phyloP scores from a whole-genome alignment of 495 filamentous ascomycete genomes.

The Niebla homalea region DNA sequence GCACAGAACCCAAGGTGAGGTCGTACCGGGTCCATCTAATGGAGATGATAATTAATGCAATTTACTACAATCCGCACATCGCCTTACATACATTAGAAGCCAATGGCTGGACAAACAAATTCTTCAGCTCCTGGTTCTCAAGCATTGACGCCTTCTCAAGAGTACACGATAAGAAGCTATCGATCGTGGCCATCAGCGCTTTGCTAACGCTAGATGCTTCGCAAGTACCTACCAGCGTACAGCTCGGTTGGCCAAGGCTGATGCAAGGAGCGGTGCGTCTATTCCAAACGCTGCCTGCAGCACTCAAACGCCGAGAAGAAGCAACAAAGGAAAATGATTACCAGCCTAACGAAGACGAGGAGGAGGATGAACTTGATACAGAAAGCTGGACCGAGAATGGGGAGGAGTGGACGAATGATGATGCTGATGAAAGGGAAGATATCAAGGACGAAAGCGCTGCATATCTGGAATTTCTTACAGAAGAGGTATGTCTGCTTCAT shows the following conservation, averaged over 20 bases:
- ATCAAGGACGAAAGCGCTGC: constrained; percentile 79
- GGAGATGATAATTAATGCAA: constrained; percentile 98
- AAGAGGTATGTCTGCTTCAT: constrained; percentile 48
- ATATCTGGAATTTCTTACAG: constrained; percentile 89
- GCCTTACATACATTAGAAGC: constrained; percentile 71
- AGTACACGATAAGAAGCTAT: constrained; percentile 97
- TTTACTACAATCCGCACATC: constrained; percentile 87
- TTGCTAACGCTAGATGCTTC: constrained; percentile 63
- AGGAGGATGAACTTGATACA: constrained; percentile 61
- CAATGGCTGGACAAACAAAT: constrained; percentile 98
- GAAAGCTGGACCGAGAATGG: constrained; percentile 53
- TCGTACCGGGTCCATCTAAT: constrained; percentile 89
- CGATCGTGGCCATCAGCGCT: constrained; percentile 80
- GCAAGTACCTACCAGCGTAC: constrained; percentile 74
- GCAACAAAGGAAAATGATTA: constrained; percentile 81
- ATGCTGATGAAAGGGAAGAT: constrained; percentile 56
- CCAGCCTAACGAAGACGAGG: constrained; percentile 40
- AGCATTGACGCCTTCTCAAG: constrained; percentile 87
- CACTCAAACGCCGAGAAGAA: constrained; percentile 81
- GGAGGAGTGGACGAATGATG: constrained; percentile 55
- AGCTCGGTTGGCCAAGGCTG: constrained; percentile 92
- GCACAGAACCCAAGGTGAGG: constrained; percentile 64
- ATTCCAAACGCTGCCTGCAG: constrained; percentile 81
- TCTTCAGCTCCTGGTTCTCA: constrained; percentile 95
- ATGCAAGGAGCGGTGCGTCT: constrained; percentile 80